Evolutionary conservation across 1,139 yeast species (phyloP), one percentile per base, ranked within the genome.

Genomic region (Kodamaea suecica): DNA sequence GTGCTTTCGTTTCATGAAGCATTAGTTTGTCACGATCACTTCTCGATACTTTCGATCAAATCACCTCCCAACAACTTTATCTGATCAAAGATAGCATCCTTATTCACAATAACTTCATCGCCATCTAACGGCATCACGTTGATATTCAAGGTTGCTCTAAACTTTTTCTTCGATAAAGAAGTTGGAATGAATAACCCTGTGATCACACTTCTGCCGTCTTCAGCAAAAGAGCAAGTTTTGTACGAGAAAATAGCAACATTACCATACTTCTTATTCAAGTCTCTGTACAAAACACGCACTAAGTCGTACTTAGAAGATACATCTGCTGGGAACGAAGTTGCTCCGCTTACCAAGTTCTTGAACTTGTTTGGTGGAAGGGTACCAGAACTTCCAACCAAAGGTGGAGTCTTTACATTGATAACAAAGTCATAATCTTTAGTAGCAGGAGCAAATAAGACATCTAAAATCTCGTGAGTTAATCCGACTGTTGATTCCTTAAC

Each of bases 101-200:
- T 81, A 58, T 90, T 87, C 37, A 88, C 65, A 31, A 65, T 65
- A n/a, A 85, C 85, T 36, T 68, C 77, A 30, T 55, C 49, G 25
- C 68, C 66, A 17, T 69, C 76, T 4, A 70, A 59, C 1, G 95
- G 95, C 52, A 74, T 73, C 33, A 82, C 74, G 47, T 87, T 84
- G 49, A 78, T 81, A 17, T 90, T 95, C 44, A 84, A 62, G 47
- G 83, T 86, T 17, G 84, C 95, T 52, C 82, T 81, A 63, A 88
- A 88, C 53, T 80, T 80, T 60, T 76, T 78, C 40, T 68, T 66
- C 31, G 71, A 61, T 42, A 73, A 53, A 15, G 75, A 63, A 6
- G 73, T 65, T 3, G 95, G 95, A 38, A 84, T 78, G 65, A 92
- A 81, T 35, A 90, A 64, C 2, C 96, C 97, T 15, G 90, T 76